Base-by-base conservation (phyloP, 2,329 filamentous ascomycete species). In the Zasmidium angulare region DNA sequence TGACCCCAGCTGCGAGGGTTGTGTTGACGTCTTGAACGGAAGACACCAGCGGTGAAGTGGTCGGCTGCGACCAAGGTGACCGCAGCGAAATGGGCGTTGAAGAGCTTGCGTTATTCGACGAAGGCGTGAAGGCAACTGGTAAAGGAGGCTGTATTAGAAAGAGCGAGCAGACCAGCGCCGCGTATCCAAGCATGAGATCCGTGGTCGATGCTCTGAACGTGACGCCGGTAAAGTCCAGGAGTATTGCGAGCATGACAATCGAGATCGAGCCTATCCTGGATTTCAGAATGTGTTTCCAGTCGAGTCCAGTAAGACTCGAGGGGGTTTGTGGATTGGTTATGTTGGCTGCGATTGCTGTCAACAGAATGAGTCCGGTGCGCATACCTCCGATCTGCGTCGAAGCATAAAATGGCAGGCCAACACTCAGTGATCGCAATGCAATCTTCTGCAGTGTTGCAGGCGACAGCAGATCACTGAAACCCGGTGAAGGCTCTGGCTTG, bases 321-420 rank as follows among this genome's bases (percentile, higher is more conserved):
- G 59, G 55, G 21, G 59, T 55, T 49, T 70, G 63, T 9, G 71
- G 68, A 67, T 72, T 56, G 61, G 64, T 63, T 21, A 85, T 59
- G 7, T 79, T 80, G 14, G 79, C 77, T 7, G 80, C 76, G 2
- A 77, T 63, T 7, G 79, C 77, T 31, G 79, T 70, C 47, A 85
- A 71, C 24, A 86, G 63, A 1, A 80, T 63, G n/a, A 85, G 71
- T 11, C 81, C 81, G n/a, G 81, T 79, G 55, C 81, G 74, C 58
- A 80, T 77, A 12, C 81, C 82, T 9, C 83, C 84, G 12, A 86
- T 69, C 58, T 84, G 79, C 62, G 84, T 75, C 0, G 81, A 71
- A 9, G 84, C 81, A 67, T 84, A 86, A 66, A 84, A 82, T 0
- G 84, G 84, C 26, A 86, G 66, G 9, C 66, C 72, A 12, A 71